phyloP scores from a whole-genome alignment of 768 basidiomycete genomes.

The Boletus pseudopeckii region DNA sequence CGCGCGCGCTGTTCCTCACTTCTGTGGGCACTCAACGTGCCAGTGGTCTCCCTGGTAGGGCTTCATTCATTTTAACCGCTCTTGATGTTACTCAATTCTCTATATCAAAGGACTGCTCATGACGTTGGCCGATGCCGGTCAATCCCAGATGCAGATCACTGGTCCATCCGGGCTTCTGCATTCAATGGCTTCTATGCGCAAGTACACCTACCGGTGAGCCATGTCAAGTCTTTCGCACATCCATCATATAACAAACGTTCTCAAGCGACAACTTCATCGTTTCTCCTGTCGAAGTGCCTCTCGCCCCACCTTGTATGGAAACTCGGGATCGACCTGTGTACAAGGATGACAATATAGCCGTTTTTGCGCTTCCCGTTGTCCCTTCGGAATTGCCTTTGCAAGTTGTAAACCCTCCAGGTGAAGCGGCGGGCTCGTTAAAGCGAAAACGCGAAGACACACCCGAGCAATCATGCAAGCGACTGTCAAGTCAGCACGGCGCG shows the following conservation, averaged over 20 bases:
- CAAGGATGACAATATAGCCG: conserved; percentile 58
- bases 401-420: background rate
- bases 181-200: conserved; percentile 65
- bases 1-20: conserved; percentile 71
- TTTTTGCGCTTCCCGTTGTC: conserved; percentile 59
- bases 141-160: conserved; percentile 52
- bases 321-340: conserved; percentile 44
- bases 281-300: conserved; percentile 42
- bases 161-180: conserved; percentile 77
- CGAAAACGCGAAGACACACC: conserved; percentile 44
- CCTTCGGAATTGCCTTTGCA: conserved; percentile 7
- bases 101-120: conserved; percentile 61
- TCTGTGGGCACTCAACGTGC: conserved; percentile 57
- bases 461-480: conserved; percentile 37
- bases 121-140: conserved; percentile 72
- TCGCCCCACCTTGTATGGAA: conserved; percentile 14
- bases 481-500: background rate
- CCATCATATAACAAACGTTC: background rate
- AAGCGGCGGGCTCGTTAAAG: conserved; percentile 24
- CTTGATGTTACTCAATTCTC: background rate
- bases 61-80: background rate
- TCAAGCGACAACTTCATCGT: conserved; percentile 51
- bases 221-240: background rate
- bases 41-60: conserved; percentile 71
- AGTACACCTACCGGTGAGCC: conserved; percentile 60